Conservation (phyloP, 148 eudicot genomes). For the Spergularia marina region DNA sequence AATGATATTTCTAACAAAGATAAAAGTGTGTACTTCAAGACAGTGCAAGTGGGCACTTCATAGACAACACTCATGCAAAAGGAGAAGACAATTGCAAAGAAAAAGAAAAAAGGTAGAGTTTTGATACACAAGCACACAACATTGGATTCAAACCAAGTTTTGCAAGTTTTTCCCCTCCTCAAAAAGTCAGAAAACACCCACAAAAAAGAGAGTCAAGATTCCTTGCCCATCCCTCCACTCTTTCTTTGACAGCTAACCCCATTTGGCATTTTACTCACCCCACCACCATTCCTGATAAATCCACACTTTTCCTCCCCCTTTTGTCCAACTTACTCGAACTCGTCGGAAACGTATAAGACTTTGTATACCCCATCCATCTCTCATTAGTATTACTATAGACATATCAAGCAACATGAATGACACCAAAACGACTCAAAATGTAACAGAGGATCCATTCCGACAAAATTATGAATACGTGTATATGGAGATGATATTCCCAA, state of each 20-base stretch:
- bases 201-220: constrained; percentile 40
- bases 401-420: no score
- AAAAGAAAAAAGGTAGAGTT: background rate
- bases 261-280: background rate
- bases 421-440: no score
- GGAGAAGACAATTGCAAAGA: background rate
- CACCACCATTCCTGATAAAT: constrained; percentile 10
- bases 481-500: background rate
- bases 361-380: no score
- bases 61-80: background rate
- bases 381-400: no score
- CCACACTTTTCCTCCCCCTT: background rate
- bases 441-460: no score
- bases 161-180: constrained; percentile 5
- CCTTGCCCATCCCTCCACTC: constrained; percentile 45
- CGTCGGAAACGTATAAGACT: no score
- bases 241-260: constrained; percentile 36
- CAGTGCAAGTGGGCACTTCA: background rate
- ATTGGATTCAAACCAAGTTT: constrained; percentile 14
- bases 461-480: background rate
- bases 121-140: constrained; percentile 5
- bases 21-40: background rate
- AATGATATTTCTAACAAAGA: background rate
- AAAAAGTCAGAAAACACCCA: constrained; percentile 15
- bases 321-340: no score